Evolutionary conservation across 148 eudicot species (phyloP), one percentile per base, ranked within the genome.

Genomic region (Silene conica): DNA sequence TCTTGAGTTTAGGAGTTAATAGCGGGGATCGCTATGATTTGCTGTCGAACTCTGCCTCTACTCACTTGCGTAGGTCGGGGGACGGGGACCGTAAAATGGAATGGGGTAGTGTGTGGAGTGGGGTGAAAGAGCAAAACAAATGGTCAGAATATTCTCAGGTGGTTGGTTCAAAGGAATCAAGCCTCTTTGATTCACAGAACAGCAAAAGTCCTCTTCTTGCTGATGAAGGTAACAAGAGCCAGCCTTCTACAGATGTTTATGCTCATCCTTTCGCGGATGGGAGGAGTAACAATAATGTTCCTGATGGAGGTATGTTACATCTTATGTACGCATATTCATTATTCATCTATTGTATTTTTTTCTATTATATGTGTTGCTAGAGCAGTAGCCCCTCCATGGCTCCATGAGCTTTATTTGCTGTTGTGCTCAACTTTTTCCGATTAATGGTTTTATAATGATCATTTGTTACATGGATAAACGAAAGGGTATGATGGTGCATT

Each of bases 51-150:
- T 84, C 89, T 25, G 77, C 74, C 23, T 55, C 75, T 67, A 72
- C 68, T 38, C 82, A 72, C 8, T 61, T 70, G 69, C 68, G 70
- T 50, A 67, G 79, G 68, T 61, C 83, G 45, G 85, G 77, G 69
- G 89, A 83, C 50, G 73, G 81, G 78, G 84, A 82, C 28, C 86
- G 79, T 63, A 71, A 79, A 18, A 79, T 86, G 14, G 76, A 72
- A 43, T 93, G 92, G 94, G 78, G 74, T 69, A 79, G 80, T 69
- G 41, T 57, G 69, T 83, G 83, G 87, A 80, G 79, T 61, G 83
- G 86, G 38, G 72, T 79, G 75, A 78, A 76, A 67, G 86, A 86
- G 74, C 82, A 76, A 70, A 79, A 77, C 46, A 79, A 87, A 58
- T 73, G 80, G 85, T 68, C 50, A 18, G 85, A 79, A 2, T 67